Base-by-base conservation (phyloP, 345 rosid species). In the Stellera chamaejasme region DNA sequence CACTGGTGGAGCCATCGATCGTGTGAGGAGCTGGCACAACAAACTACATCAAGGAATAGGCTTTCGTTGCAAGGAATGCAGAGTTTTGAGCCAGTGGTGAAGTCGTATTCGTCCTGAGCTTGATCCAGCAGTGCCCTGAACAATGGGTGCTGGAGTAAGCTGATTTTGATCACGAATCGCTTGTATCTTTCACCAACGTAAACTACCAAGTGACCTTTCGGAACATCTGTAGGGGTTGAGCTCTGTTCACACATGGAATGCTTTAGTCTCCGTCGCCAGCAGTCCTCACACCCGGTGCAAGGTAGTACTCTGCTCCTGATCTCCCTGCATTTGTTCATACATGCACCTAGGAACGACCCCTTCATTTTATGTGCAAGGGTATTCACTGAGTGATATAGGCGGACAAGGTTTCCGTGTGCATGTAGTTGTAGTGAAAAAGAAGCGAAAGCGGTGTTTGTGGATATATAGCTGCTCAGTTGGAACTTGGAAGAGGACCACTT, bases 181-280 rank as follows among this genome's bases (percentile, higher is more conserved):
- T 60, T 83, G 68, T 45, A 64, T 25, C 80, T 68, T 25, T 91
- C 88, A 0, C 98, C 98, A 4, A 85, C 95, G 51, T 91, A 88
- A 7, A 91, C 92, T 32, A 74, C 92, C 8, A 88, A 66, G 63
- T 88, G 95, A 55, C 96, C 95, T 58, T 81, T 91, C 4, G 98
- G 96, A 3, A 91, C 90, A 64, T 91, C 96, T 60, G 63, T 70
- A 26, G 98, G 97, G 53, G 83, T 82, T 41, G 68, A 69, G 52
- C 61, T 60, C 28, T 66, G 77, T 58, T 78, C 73, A 14, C 60
- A 70, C 69, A 62, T 56, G 57, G 79, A 66, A 9, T 71, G 69
- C 79, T 77, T 66, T 27, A 78, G 59, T 10, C 58, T 73, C 81
- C 82, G 63, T 51, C 76, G 55, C 39, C 50, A 73, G 64, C 88